A percentile compares a stretch with the other conserved stretches of the same genome.
Evolutionary conservation across 2,329 filamentous ascomycete genomes (phyloP).

Genomic region (Ceratocystis cacaofunesta): DNA sequence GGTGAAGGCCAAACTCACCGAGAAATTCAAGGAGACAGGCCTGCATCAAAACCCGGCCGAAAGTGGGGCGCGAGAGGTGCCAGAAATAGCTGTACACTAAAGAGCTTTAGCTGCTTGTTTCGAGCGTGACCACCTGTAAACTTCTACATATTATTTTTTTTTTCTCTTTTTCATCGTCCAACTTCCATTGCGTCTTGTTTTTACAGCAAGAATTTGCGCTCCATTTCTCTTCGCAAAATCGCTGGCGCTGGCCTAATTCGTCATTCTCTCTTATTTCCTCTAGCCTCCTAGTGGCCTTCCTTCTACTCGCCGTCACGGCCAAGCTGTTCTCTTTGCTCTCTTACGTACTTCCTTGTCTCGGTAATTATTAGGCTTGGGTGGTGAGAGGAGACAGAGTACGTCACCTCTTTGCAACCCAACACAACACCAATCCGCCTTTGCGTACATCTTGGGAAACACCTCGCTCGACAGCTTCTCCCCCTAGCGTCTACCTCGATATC

Average conservation of each 20-base stretch:
- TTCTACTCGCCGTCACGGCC: background rate
- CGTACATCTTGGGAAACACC: background rate
- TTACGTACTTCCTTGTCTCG: background rate
- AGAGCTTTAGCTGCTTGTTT: background rate
- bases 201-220: too few species aligned
- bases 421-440: background rate
- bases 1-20: background rate
- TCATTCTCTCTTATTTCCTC: background rate
- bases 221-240: too few species aligned
- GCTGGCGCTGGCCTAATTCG: background rate
- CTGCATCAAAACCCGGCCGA: background rate
- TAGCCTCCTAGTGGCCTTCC: background rate
- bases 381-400: background rate
- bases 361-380: background rate
- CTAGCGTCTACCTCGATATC: background rate
- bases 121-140: background rate
- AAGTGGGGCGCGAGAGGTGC: background rate
- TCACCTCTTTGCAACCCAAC: slow-evolving; percentile 3
- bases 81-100: background rate
- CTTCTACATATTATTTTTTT: background rate
- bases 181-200: too few species aligned
- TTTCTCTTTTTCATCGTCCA: too few species aligned
- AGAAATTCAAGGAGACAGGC: background rate
- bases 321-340: slow-evolving; percentile 9
- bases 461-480: background rate